Evolutionary conservation across 1,284 basidiomycete species (phyloP), one percentile per base, ranked within the genome.

Genomic region (Boletus smithii): DNA sequence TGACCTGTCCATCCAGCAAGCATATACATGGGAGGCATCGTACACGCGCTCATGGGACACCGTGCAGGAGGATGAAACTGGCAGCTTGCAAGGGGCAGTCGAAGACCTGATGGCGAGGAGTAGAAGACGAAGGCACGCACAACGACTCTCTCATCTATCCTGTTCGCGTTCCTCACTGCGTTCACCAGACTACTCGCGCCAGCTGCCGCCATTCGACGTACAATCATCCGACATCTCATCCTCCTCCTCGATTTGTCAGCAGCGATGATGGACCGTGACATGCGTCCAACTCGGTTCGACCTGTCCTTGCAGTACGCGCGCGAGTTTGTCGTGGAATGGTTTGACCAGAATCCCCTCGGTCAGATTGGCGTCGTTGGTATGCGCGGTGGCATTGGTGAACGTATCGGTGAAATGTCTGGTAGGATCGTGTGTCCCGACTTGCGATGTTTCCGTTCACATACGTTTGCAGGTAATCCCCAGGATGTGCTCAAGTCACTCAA

Each of bases 261-360:
- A 2, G 85, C 92, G 1, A 99, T 99, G 94, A 76, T 83, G 65
- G 95, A 98, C 67, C 85, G 93, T 33, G 95, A 99, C 69, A 90
- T 97, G 82, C 81, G 95, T 10, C 93, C 95, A 3, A 94, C 89
- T 16, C 79, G 95, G 46, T 93, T 94, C 56, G 91, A 97, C 60
- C 70, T 98, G 34, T 88, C 86, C 53, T 70, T 99, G 32, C 86
- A 93, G 60, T 95, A 95, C 62, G 80, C 92, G 14, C 80, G 91
- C 46, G 88, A 92, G 54, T 99, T 99, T 58, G 80, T 98, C 18
- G 75, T 80, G 8, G 95, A 99, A 66, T 99, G 95, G 91, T 99
- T 98, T 69, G 97, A 99, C 69, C 97, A 99, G 71, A 99, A 99
- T 62, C 95, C 95, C 0, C 78, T 99, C 16, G 94, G 95, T n/a